Base-by-base conservation (phyloP, 352 stramenopile genomes). In the Globisporangium spiculum region DNA sequence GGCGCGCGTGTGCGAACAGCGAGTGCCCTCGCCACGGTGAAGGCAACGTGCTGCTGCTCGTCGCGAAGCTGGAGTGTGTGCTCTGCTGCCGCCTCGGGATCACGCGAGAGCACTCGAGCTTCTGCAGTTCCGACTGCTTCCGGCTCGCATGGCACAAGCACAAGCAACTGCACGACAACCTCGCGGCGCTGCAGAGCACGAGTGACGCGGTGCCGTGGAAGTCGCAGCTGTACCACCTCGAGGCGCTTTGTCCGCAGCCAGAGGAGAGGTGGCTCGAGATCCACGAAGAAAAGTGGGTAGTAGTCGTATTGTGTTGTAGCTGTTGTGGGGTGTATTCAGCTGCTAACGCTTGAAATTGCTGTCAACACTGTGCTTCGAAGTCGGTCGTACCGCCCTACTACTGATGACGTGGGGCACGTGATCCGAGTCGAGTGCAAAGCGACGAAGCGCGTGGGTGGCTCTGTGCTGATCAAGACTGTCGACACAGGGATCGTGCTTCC, bases 401-500 rank as follows among this genome's bases (percentile, higher is more conserved):
- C 73, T 34, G 77, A 78, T 4, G 88, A 96, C 54, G 81, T 96
- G 12, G 88, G 88, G 22, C 78, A 94, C 59, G 80, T 96, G 10
- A 81, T 96, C 58, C 82, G 85, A 65, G 88, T 96, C 57, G 85
- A 93, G 66, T 94, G 88, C 75, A 78, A 80, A 60, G 85, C 83
- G 22, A 83, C 78, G 32, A 89, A 85, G 63, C 75, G 74, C n/a
- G 75, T 79, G 34, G 79, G 78, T n/a, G 76, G 70, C 27, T 67
- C 71, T 9, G 78, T 88, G 53, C 66, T 91, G 7, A 90, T 79
- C 54, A 94, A 94, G 79, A 84, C 73, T 22, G 83, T 91, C 12
- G 88, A 96, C 44, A 96, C 88, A 27, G 85, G 86, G 52, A 94
- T 96, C 66, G 88, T 96, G 20, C 71, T 96, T 48, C 88, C 88